Conservation (phyloP, 1,139 yeast genomes). For the Magnusiomyces ingens region DNA sequence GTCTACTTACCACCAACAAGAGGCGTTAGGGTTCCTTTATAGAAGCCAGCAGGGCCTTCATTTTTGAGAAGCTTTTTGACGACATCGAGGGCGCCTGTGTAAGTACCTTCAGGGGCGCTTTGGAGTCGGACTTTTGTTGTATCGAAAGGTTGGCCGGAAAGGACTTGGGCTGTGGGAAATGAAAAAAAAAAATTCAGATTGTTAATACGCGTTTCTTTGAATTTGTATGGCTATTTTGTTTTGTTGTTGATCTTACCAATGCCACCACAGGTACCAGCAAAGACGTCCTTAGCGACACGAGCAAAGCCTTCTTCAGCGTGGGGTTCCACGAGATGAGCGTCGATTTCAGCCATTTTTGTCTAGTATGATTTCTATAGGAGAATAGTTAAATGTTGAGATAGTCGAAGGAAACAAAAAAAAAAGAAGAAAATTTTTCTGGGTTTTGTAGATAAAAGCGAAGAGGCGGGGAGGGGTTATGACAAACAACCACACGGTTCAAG, state of each 20-base stretch:
- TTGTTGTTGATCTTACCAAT: slow-evolving; percentile 38
- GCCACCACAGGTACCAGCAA: slow-evolving; percentile 92
- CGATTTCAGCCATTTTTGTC: slow-evolving; percentile 28
- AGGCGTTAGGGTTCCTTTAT: slow-evolving; percentile 85
- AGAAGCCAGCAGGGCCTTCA: slow-evolving; percentile 77
- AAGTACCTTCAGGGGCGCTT: slow-evolving; percentile 72
- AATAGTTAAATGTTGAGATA: background rate
- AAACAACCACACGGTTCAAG: too few relatives aligned
- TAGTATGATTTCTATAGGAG: background rate
- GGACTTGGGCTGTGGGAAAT: slow-evolving; percentile 57
- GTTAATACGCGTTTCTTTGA: too few relatives aligned
- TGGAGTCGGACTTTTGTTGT: slow-evolving; percentile 89
- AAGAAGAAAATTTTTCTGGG: background rate
- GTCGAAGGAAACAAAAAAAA: background rate
- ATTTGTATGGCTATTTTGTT: background rate
- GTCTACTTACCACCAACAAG: slow-evolving; percentile 52
- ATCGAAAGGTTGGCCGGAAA: slow-evolving; percentile 96
- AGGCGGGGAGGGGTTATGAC: too few relatives aligned
- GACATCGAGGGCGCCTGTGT: slow-evolving; percentile 69
- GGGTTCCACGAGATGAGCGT: slow-evolving; percentile 28
- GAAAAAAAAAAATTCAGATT: background rate
- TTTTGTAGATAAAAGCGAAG: too few relatives aligned
- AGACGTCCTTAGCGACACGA: slow-evolving; percentile 70
- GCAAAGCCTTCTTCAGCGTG: slow-evolving; percentile 30
- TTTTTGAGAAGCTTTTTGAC: slow-evolving; percentile 58